Evolutionary conservation across 2,329 filamentous ascomycete genomes (phyloP).

Genomic region (Sclerotinia spermophila): DNA sequence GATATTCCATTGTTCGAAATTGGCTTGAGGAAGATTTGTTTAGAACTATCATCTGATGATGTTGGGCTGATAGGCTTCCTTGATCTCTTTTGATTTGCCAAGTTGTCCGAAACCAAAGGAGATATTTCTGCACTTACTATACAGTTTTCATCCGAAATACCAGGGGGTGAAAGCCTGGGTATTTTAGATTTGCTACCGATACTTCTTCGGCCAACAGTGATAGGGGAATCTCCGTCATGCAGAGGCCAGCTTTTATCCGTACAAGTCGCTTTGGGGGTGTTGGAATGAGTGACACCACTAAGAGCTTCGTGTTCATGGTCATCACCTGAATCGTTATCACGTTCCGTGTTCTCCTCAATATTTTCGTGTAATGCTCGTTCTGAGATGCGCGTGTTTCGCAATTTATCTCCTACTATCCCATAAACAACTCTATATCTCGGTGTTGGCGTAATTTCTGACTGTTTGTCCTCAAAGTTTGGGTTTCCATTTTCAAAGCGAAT

Average conservation of each 20-base stretch:
- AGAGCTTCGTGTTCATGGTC: neutral
- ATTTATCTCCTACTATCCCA: conserved; percentile 52
- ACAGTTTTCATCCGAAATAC: conserved; percentile 16
- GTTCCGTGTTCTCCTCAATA: conserved; percentile 29
- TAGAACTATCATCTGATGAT: conserved; percentile 29
- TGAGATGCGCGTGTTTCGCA: conserved; percentile 42
- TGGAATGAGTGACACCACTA: neutral
- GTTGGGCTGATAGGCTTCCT: conserved; percentile 32
- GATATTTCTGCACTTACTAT: neutral
- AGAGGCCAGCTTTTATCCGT: neutral
- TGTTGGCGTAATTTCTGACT: conserved; percentile 22
- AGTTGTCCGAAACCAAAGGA: conserved; percentile 20
- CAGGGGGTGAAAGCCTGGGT: conserved; percentile 8
- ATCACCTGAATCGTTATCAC: conserved; percentile 19
- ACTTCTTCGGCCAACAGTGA: neutral
- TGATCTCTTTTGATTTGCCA: conserved; percentile 35
- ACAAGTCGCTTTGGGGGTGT: neutral
- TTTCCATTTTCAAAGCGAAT: conserved; percentile 25
- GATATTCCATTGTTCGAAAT: conserved; percentile 32
- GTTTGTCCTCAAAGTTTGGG: conserved; percentile 25
- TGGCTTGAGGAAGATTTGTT: conserved; percentile 22
- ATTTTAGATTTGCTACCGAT: conserved; percentile 5
- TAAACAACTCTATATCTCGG: conserved; percentile 55
- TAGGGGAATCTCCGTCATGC: neutral
- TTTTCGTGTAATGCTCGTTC: conserved; percentile 29